These are phyloP conservation scores for Alternaria brassicae DNA, from an alignment of 2,329 filamentous ascomycete genomes.

Conservation along the genomic window DNA sequence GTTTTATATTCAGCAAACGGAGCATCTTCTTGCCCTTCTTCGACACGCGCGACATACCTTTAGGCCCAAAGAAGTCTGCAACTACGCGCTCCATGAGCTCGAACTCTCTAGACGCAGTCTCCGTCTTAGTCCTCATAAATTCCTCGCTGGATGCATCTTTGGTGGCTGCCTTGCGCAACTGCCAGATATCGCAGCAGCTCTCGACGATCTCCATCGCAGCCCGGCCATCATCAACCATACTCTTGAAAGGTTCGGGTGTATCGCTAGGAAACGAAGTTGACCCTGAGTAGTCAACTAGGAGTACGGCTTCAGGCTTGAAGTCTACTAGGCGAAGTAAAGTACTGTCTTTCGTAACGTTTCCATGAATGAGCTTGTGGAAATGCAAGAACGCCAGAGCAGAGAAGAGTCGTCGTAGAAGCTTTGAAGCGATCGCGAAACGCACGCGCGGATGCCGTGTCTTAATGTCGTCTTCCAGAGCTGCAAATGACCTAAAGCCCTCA, in stretches of 20 bases:
- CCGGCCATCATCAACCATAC: conserved; percentile 16
- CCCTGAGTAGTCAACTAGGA: conserved; percentile 24
- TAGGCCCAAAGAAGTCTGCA: conserved; percentile 12
- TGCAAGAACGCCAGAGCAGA: conserved; percentile 26
- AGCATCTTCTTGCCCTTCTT: conserved; percentile 10
- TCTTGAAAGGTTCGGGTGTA: conserved; percentile 6
- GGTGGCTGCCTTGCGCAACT: conserved; percentile 18
- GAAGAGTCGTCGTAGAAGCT: conserved; percentile 22
- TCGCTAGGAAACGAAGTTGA: conserved; percentile 3
- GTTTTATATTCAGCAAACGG: conserved; percentile 7
- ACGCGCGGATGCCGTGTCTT: conserved; percentile 16
- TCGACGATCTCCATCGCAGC: conserved; percentile 23
- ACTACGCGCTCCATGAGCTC: conserved; percentile 15
- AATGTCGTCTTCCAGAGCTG: conserved; percentile 9
- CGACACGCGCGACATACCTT: conserved; percentile 7
- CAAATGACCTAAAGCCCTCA: conserved; percentile 19
- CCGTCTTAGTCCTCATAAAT: conserved; percentile 10
- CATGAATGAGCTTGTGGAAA: conserved; percentile 22
- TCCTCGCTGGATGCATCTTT: conserved; percentile 9
- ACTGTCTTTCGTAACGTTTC: conserved; percentile 12
- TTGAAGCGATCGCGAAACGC: conserved; percentile 21
- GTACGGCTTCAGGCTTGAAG: conserved; percentile 4
- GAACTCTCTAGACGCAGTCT: conserved; percentile 12
- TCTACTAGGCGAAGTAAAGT: conserved; percentile 19
- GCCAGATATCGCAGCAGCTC: conserved; percentile 29